phyloP scores from a whole-genome alignment of 78 protist species.

The Chrysochromulina tobinii region DNA sequence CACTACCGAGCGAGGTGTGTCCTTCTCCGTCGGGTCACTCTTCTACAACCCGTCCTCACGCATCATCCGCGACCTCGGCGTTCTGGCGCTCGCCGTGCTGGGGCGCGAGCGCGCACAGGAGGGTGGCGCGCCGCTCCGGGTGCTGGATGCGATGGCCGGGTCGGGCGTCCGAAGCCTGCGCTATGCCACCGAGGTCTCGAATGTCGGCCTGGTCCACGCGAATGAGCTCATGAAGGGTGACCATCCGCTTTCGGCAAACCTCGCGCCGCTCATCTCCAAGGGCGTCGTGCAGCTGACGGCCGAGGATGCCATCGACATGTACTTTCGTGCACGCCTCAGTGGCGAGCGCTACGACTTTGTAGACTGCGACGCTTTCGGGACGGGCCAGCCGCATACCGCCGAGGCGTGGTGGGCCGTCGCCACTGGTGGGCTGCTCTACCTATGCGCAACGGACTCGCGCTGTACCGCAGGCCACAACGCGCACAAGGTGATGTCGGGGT shows the following conservation, averaged over 20 bases:
- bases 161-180: neutral
- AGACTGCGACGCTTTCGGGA: slow-evolving; percentile 1
- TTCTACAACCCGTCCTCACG: neutral
- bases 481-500: neutral
- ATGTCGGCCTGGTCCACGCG: neutral
- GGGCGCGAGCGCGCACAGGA: neutral
- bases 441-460: neutral
- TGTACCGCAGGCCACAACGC: neutral
- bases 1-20: neutral
- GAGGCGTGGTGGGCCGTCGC: neutral
- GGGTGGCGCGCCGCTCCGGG: neutral
- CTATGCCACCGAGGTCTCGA: neutral
- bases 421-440: neutral
- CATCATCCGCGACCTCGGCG: neutral
- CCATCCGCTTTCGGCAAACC: neutral
- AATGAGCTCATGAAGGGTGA: neutral
- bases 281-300: neutral
- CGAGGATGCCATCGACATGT: neutral
- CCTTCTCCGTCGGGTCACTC: neutral
- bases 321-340: neutral
- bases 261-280: neutral
- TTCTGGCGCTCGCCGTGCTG: neutral
- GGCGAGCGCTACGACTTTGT: neutral
- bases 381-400: slow-evolving; percentile 2
- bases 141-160: slow-evolving; percentile 5